Evolutionary conservation across 2,329 filamentous ascomycete species (phyloP).

Genomic region (Fusarium azukiicola): DNA sequence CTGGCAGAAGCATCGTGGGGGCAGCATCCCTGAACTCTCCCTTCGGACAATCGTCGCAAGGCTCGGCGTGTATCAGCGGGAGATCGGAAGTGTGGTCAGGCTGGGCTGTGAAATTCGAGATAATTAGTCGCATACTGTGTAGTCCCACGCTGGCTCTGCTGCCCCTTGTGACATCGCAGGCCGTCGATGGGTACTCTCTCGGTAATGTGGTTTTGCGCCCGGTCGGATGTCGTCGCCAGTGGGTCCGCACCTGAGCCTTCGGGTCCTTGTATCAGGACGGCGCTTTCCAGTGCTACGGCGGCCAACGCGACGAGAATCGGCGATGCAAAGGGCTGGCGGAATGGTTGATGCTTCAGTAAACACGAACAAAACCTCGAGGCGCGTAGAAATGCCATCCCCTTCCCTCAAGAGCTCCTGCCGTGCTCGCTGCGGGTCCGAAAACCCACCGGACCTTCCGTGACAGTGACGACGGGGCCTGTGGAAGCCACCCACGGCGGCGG

Average conservation of each 20-base stretch:
- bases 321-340: conserved; percentile 2
- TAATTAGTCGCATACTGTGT: neutral
- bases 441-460: conserved; percentile 52
- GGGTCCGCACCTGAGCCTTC: conserved; percentile 55
- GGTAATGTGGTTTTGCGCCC: conserved; percentile 53
- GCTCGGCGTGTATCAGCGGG: conserved; percentile 8
- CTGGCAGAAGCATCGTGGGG: conserved; percentile 24
- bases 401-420: conserved; percentile 6
- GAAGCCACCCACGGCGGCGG: conserved; percentile 33
- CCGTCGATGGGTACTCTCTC: conserved; percentile 37
- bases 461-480: conserved; percentile 36
- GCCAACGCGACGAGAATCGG: conserved; percentile 34
- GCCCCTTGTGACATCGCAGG: conserved; percentile 35
- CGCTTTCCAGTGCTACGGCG: conserved; percentile 42
- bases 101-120: neutral
- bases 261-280: conserved; percentile 50
- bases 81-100: neutral
- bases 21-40: conserved; percentile 27
- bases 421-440: conserved; percentile 52
- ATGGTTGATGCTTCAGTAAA: neutral
- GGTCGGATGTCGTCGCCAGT: conserved; percentile 61
- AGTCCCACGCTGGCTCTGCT: conserved; percentile 11
- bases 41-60: conserved; percentile 25
- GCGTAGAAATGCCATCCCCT: neutral
- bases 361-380: neutral